A percentile compares a stretch with the other conserved stretches of the same genome.
These are phyloP conservation scores for Heracleum sosnowskyi DNA, from an alignment of 129 eudicot species.

Conservation along the genomic window DNA sequence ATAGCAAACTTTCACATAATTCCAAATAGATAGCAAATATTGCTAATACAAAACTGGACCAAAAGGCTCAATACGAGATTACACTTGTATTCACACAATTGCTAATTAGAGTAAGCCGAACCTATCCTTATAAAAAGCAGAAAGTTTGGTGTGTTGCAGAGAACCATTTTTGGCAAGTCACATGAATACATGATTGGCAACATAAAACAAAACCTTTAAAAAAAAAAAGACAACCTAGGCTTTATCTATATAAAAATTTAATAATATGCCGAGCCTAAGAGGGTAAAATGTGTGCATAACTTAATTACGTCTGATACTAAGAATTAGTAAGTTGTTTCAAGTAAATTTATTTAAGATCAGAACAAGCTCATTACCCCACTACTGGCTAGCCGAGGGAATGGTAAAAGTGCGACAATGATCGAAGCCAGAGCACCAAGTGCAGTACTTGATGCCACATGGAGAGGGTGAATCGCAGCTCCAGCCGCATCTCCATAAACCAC, in stretches of 20 bases:
- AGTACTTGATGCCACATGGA: constrained; percentile 63
- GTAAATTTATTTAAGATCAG: background rate
- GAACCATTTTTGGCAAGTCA: constrained; percentile 4
- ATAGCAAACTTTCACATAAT: background rate
- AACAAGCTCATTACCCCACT: constrained; percentile 29
- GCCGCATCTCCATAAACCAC: constrained; percentile 24
- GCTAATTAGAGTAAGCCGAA: background rate
- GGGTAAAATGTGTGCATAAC: background rate
- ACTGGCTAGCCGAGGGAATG: constrained; percentile 57
- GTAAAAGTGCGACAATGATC: constrained; percentile 50
- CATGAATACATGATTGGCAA: background rate
- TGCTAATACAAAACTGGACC: background rate
- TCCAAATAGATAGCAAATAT: background rate
- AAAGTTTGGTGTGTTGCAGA: constrained; percentile 1
- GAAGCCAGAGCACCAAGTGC: constrained; percentile 62
- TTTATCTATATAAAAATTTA: too few species aligned
- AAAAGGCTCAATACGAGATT: background rate
- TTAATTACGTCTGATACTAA: background rate
- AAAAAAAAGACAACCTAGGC: background rate
- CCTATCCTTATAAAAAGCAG: background rate
- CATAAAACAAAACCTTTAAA: background rate
- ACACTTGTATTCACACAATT: background rate
- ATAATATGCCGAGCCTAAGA: background rate
- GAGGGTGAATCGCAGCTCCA: constrained; percentile 38
- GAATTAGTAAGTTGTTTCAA: background rate